Percentiles rank a stretch among this genome's conserved stretches.
Evolutionary conservation across 768 basidiomycete species (phyloP).

Genomic region (Panaeolus papilionaceus): DNA sequence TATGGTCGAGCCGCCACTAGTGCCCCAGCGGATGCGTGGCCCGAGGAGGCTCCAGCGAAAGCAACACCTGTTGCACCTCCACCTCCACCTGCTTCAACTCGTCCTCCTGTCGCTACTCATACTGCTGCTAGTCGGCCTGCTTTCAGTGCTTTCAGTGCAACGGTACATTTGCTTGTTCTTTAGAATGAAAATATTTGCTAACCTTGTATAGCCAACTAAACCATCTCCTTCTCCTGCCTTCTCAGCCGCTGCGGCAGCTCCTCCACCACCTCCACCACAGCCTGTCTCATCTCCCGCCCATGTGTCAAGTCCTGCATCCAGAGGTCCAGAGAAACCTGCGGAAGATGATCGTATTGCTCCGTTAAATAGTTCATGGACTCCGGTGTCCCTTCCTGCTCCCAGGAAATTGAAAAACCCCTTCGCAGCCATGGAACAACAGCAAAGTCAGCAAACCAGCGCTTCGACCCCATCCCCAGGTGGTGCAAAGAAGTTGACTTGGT

Average conservation of each 20-base stretch:
- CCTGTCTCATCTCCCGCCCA: conserved; percentile 25
- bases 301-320: conserved; percentile 49
- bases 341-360: conserved; percentile 87
- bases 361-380: conserved; percentile 88
- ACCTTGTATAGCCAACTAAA: conserved; percentile 23
- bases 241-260: conserved; percentile 18
- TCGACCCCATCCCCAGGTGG: conserved; percentile 40
- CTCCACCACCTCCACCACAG: conserved; percentile 25
- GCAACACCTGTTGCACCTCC: conserved; percentile 46
- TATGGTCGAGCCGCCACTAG: conserved; percentile 48
- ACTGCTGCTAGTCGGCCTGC: conserved; percentile 35
- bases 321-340: conserved; percentile 65
- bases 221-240: conserved; percentile 25
- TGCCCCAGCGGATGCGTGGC: conserved; percentile 67
- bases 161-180: conserved; percentile 27
- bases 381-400: conserved; percentile 83
- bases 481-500: conserved; percentile 90
- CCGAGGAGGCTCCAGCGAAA: conserved; percentile 50
- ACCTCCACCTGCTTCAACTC: conserved; percentile 49
- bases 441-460: conserved; percentile 38
- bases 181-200: background rate
- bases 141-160: conserved; percentile 35
- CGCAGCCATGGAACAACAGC: conserved; percentile 60
- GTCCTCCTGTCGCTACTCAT: conserved; percentile 53
- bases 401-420: conserved; percentile 91